A percentile compares a stretch with the other conserved stretches of the same genome.
phyloP scores from a whole-genome alignment of 2,329 filamentous ascomycete genomes.

The Metarhizium humberi region DNA sequence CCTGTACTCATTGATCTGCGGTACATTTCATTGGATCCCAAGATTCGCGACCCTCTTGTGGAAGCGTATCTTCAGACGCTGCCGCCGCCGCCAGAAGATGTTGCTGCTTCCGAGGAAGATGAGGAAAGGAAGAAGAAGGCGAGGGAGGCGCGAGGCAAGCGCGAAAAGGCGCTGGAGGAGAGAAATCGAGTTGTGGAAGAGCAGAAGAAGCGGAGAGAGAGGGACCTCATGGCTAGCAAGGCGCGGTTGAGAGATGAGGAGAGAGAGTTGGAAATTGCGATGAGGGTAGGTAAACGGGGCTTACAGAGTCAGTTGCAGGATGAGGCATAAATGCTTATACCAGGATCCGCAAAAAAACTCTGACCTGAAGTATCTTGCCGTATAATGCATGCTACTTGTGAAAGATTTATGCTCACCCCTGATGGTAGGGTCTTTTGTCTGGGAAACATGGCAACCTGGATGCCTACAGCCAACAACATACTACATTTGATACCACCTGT shows the following conservation, averaged over 20 bases:
- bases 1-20: conserved; percentile 57
- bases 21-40: conserved; percentile 56
- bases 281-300: conserved; percentile 59
- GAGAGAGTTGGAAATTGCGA: conserved; percentile 56
- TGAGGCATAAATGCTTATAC: conserved; percentile 12
- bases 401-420: no score
- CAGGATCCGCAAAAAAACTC: not conserved
- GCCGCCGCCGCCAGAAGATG: conserved; percentile 43
- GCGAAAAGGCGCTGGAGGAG: conserved; percentile 60
- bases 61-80: conserved; percentile 58
- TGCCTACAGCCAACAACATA: no score
- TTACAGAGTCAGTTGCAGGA: conserved; percentile 48
- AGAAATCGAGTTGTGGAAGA: conserved; percentile 53
- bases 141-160: conserved; percentile 40
- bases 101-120: conserved; percentile 34
- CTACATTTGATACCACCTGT: no score
- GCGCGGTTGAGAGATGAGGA: conserved; percentile 57
- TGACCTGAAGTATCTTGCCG: not conserved
- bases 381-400: no score
- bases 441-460: no score
- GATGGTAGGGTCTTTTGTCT: no score
- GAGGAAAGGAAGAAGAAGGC: conserved; percentile 37
- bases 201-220: conserved; percentile 50
- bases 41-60: conserved; percentile 54
- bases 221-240: conserved; percentile 50